A percentile compares a stretch with the other conserved stretches of the same genome.
These are phyloP conservation scores for Choanephora cucurbitarum DNA, from an alignment of 371 early-diverging fungal species.

Conservation along the genomic window DNA sequence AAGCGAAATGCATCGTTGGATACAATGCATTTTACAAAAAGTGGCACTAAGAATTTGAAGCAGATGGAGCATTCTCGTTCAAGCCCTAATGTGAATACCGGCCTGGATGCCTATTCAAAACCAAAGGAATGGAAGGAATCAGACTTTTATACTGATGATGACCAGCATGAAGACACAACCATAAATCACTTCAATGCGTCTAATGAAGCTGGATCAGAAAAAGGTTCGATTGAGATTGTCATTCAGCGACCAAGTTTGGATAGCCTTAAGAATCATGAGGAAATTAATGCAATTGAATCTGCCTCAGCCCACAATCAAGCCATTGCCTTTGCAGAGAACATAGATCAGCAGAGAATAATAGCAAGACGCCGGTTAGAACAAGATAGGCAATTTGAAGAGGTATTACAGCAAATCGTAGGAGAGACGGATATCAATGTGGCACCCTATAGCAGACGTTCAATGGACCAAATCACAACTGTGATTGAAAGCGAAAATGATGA, in stretches of 20 bases:
- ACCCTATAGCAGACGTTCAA: neutral
- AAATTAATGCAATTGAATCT: neutral
- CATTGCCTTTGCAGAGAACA: slow-evolving; percentile 50
- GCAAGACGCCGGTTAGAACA: slow-evolving; percentile 40
- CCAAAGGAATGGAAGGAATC: neutral
- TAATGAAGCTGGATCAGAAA: too few species aligned
- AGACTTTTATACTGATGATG: too few species aligned
- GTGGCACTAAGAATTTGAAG: neutral
- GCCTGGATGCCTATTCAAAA: neutral
- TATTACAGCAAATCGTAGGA: slow-evolving; percentile 18
- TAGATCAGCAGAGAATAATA: slow-evolving; percentile 40
- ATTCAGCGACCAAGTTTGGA: too few species aligned
- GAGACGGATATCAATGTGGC: neutral
- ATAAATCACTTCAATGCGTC: too few species aligned
- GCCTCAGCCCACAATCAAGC: slow-evolving; percentile 18
- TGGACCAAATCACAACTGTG: neutral
- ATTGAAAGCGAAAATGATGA: slow-evolving; percentile 26
- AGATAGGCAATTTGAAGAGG: slow-evolving; percentile 37
- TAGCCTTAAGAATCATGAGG: neutral
- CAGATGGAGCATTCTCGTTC: neutral
- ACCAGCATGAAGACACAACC: too few species aligned
- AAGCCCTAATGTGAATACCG: neutral
- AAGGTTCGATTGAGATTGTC: too few species aligned
- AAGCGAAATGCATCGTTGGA: neutral
- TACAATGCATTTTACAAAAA: neutral